These are phyloP conservation scores for Erigeron philadelphicus DNA, from an alignment of 140 eudicot genomes.

Conservation along the genomic window DNA sequence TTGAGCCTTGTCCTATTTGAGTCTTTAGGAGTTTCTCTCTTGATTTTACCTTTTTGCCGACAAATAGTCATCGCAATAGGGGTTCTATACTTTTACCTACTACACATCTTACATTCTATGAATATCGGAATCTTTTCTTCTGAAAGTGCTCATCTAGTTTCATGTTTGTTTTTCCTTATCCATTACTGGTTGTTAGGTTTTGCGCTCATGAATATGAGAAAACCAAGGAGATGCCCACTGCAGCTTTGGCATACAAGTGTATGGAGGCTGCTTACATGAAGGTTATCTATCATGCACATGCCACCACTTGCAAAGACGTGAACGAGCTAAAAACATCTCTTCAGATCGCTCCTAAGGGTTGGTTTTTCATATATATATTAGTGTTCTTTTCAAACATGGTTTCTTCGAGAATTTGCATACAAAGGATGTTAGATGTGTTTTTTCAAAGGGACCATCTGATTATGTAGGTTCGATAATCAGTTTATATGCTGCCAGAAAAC, in stretches of 20 bases:
- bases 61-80: no score
- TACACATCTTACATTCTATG: neutral
- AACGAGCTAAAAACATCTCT: slow-evolving; percentile 74
- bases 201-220: slow-evolving; percentile 92
- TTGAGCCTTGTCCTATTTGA: no score
- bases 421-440: neutral
- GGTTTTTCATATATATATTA: neutral
- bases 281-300: slow-evolving; percentile 63
- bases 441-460: neutral
- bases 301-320: slow-evolving; percentile 58
- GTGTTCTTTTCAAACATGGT: neutral
- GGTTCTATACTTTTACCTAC: no score
- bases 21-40: no score
- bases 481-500: neutral
- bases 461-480: neutral
- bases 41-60: no score
- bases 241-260: slow-evolving; percentile 96
- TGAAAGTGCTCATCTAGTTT: slow-evolving; percentile 12
- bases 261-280: slow-evolving; percentile 85
- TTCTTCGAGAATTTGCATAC: neutral
- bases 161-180: neutral
- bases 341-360: slow-evolving; percentile 69
- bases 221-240: slow-evolving; percentile 76
- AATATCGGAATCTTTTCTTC: neutral
- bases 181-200: slow-evolving; percentile 44